Evolutionary conservation across 139 green algal genomes (phyloP).

Genomic region (Ulvella scutata): DNA sequence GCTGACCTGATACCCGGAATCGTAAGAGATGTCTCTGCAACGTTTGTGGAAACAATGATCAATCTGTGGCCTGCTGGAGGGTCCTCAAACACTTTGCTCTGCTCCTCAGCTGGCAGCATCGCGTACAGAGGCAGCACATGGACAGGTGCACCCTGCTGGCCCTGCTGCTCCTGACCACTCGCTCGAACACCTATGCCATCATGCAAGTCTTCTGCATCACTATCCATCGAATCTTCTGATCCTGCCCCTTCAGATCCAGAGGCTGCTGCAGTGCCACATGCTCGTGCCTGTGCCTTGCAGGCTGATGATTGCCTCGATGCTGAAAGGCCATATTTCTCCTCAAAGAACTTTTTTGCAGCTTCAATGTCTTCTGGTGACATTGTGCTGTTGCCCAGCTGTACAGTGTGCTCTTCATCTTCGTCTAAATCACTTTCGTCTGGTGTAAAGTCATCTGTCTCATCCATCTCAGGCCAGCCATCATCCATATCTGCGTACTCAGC

Average conservation of each 20-base stretch:
- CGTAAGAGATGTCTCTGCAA: constrained; percentile 95
- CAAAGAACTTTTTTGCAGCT: constrained; percentile 44
- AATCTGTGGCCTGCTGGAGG: constrained; percentile 52
- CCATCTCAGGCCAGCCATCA: constrained; percentile 24
- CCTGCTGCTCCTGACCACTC: neutral
- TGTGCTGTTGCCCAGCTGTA: constrained; percentile 43
- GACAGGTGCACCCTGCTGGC: constrained; percentile 17
- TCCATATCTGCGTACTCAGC: constrained; percentile 30
- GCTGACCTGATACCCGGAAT: constrained; percentile 63
- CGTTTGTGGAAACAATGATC: constrained; percentile 93
- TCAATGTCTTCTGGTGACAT: constrained; percentile 58
- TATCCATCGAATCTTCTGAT: too few relatives aligned
- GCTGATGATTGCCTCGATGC: too few relatives aligned
- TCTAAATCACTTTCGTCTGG: neutral
- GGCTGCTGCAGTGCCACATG: too few relatives aligned
- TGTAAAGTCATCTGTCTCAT: neutral
- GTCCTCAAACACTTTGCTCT: constrained; percentile 60
- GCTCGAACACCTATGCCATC: neutral
- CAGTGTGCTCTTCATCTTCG: constrained; percentile 31
- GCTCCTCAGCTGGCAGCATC: constrained; percentile 54
- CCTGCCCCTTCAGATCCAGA: too few relatives aligned
- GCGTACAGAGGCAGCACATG: constrained; percentile 94
- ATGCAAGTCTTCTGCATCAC: neutral
- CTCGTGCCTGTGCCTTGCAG: too few relatives aligned
- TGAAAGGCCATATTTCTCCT: constrained; percentile 9